Evolutionary conservation across 768 basidiomycete species (phyloP).

Genomic region (Lactifluus piperatus): DNA sequence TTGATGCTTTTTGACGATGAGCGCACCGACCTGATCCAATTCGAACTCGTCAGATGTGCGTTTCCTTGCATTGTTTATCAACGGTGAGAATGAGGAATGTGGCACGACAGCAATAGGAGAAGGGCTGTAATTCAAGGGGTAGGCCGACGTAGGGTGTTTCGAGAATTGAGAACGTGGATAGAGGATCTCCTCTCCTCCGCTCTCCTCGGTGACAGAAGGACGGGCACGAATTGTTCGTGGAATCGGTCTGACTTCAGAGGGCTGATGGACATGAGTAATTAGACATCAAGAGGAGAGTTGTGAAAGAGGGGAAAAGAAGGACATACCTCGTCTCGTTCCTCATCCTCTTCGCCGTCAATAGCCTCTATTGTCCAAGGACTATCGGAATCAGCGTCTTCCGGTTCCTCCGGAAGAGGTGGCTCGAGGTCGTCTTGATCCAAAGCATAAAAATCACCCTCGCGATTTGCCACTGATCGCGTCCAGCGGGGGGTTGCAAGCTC

Average conservation of each 20-base stretch:
- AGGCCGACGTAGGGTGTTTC: background rate
- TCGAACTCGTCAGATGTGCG: constrained; percentile 29
- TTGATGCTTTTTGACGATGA: constrained; percentile 18
- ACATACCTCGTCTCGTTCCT: constrained; percentile 60
- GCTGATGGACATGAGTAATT: constrained; percentile 28
- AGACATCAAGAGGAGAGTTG: background rate
- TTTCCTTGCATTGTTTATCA: constrained; percentile 23
- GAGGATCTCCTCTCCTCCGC: constrained; percentile 84
- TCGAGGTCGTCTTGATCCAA: constrained; percentile 28
- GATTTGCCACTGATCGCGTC: constrained; percentile 45
- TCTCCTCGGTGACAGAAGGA: constrained; percentile 71
- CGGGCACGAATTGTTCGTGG: constrained; percentile 46
- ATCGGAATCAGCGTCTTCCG: constrained; percentile 51
- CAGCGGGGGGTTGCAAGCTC: constrained; percentile 96
- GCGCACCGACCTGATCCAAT: constrained; percentile 22
- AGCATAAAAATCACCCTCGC: constrained; percentile 27
- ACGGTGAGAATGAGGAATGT: constrained; percentile 18
- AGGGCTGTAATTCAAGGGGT: background rate
- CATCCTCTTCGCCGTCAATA: constrained; percentile 60
- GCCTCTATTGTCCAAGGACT: constrained; percentile 89
- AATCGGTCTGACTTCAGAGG: constrained; percentile 34
- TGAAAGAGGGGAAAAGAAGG: background rate
- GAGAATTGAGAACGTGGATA: constrained; percentile 53
- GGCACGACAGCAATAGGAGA: background rate
- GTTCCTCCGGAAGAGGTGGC: constrained; percentile 23